A percentile compares a stretch with the other conserved stretches of the same genome.
These are phyloP conservation scores for Filobasidium wieringae DNA, from an alignment of 768 basidiomycete genomes.

Conservation along the genomic window DNA sequence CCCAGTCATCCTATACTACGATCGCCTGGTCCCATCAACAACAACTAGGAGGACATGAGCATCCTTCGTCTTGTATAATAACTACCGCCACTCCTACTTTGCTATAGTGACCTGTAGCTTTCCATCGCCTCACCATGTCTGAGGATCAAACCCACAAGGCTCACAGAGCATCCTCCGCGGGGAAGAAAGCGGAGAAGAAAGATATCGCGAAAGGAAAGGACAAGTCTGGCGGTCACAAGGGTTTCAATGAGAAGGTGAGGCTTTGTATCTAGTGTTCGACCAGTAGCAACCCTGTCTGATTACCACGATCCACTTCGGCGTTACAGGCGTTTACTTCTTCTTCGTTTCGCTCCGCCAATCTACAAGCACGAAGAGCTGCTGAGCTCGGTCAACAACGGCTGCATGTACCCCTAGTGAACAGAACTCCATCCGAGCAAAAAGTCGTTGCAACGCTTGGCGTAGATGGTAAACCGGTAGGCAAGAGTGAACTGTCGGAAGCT, in stretches of 20 bases:
- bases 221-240: conserved; percentile 55
- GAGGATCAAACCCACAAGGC: conserved; percentile 62
- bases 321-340: conserved; percentile 75
- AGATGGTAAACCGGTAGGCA: conserved; percentile 46
- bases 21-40: too few relatives aligned
- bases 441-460: conserved; percentile 35
- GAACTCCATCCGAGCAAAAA: conserved; percentile 56
- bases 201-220: conserved; percentile 50
- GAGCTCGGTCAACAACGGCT: conserved; percentile 89
- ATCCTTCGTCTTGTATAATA: too few relatives aligned
- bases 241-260: conserved; percentile 80
- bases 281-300: background rate
- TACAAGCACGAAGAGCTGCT: conserved; percentile 76
- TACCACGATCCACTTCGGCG: background rate
- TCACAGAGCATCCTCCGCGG: conserved; percentile 62
- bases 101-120: too few relatives aligned
- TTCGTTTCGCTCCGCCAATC: conserved; percentile 78
- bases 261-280: background rate
- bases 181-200: conserved; percentile 65
- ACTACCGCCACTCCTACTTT: too few relatives aligned
- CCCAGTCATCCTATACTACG: too few relatives aligned
- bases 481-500: background rate
- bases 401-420: conserved; percentile 89
- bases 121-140: too few relatives aligned
- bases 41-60: too few relatives aligned